Percentiles rank a stretch among this genome's conserved stretches.
phyloP scores from a whole-genome alignment of 768 basidiomycete genomes.

The Dacryopinax primogenitus region DNA sequence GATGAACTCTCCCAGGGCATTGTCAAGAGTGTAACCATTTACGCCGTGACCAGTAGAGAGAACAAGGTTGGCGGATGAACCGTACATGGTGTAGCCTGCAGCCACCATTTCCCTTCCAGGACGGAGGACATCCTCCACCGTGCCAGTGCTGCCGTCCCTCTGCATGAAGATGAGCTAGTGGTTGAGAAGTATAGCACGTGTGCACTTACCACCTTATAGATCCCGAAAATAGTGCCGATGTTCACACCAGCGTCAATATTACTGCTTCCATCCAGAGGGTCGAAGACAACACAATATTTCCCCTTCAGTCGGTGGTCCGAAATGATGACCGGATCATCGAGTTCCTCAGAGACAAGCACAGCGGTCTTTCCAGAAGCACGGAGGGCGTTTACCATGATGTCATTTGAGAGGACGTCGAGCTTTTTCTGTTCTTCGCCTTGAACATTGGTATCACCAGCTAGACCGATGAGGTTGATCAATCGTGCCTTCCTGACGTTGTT shows the following conservation, averaged over 20 bases:
- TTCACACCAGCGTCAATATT: slow-evolving; percentile 99
- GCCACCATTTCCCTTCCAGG: slow-evolving; percentile 96
- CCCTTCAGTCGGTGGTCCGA: slow-evolving; percentile 71
- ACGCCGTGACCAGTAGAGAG: slow-evolving; percentile 91
- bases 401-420: slow-evolving; percentile 91
- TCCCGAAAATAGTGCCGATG: slow-evolving; percentile 94
- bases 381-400: slow-evolving; percentile 98
- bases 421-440: slow-evolving; percentile 99
- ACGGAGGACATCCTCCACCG: slow-evolving; percentile 73
- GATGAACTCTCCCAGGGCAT: slow-evolving; percentile 92
- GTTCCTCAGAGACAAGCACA: slow-evolving; percentile 92
- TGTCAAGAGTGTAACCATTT: slow-evolving; percentile 96
- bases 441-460: slow-evolving; percentile 91
- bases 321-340: slow-evolving; percentile 74
- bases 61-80: slow-evolving; percentile 92
- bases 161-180: slow-evolving; percentile 25
- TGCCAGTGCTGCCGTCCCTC: slow-evolving; percentile 66
- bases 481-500: slow-evolving; percentile 95
- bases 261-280: slow-evolving; percentile 89
- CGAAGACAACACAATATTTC: slow-evolving; percentile 95
- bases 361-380: slow-evolving; percentile 93
- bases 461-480: slow-evolving; percentile 94
- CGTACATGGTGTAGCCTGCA: slow-evolving; percentile 96
- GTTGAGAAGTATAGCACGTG: background rate
- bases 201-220: slow-evolving; percentile 72